Percentiles rank a stretch among this genome's conserved stretches.
Evolutionary conservation across 306 rosid species (phyloP).

Genomic region (Castanopsis chinensis): DNA sequence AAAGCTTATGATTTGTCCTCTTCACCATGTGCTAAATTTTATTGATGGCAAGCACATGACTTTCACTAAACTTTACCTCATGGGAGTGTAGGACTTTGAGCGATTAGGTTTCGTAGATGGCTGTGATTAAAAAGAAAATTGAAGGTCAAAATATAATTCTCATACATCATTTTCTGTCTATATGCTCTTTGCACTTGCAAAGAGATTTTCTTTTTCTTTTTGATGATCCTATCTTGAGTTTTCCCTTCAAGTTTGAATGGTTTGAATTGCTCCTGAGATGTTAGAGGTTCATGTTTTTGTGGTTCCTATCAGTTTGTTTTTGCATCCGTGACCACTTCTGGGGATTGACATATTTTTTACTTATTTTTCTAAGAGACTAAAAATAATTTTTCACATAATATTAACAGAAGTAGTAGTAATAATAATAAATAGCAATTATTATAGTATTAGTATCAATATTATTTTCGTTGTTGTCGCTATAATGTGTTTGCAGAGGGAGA

Average conservation of each 20-base stretch:
- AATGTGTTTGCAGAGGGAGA: not conserved
- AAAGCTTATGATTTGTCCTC: not conserved
- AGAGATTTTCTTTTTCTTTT: not conserved
- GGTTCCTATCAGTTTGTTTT: not conserved
- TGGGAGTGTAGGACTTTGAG: not conserved
- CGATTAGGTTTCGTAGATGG: not conserved
- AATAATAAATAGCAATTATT: not conserved
- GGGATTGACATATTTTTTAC: not conserved
- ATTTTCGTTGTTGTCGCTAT: not conserved
- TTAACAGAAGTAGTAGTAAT: not conserved
- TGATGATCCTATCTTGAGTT: not conserved
- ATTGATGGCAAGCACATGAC: not conserved
- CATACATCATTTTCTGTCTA: not conserved
- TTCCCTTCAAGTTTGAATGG: not conserved
- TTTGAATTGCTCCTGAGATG: not conserved
- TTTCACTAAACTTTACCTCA: not conserved
- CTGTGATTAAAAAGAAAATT: not conserved
- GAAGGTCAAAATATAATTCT: not conserved
- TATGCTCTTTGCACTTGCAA: not conserved
- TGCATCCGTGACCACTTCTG: not conserved
- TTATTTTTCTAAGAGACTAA: not conserved
- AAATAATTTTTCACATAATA: not conserved
- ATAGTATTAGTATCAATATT: not conserved
- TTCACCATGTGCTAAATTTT: not conserved
- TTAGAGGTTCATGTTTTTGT: not conserved